Evolutionary conservation across 148 eudicot species (phyloP), one percentile per base, ranked within the genome.

Genomic region (Rhododendron ovatum): DNA sequence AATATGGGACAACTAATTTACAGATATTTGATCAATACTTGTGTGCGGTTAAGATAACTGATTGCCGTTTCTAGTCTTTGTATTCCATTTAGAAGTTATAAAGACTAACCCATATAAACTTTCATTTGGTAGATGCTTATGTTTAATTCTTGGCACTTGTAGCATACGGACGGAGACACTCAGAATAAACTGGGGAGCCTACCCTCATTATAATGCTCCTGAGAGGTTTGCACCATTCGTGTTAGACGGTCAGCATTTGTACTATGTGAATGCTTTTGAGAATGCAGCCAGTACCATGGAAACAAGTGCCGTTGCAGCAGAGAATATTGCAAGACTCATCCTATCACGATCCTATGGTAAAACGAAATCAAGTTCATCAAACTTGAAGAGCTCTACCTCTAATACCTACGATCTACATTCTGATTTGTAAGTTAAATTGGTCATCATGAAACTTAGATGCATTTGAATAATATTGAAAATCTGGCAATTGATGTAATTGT

Each of bases 221-320:
- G 99, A 96, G 90, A 67, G 75, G 86, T 96, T 92, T 86, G 98
- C 99, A 79, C 98, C 99, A 35, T 91, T 95, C 50, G 84, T 95
- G 18, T 85, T 96, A 92, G 99, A 96, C 85, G 92, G 89, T 78
- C 87, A 33, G 77, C 95, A 95, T 91, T 86, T 96, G 85, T 96
- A 96, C 90, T 96, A 96, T 87, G 90, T 97, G 35, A 97, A 97
- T 91, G 94, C 99, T 39, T 97, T 97, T 59, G 99, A 97, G 91
- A 97, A 92, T 89, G 99, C 98, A 81, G 98, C 99, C 37, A 95
- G 98, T 86, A 93, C 98, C 79, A 94, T 96, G 98, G 98, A 96
- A 87, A 94, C 98, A 5, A 90, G 99, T 82, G 98, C 98, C 37
- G 99, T 96, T 86, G 89, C 99, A 0, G 98, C 98, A 22, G 99